Percentiles rank a stretch among this genome's conserved stretches.
These are phyloP conservation scores for Pezizomycotina sp. DNA, from an alignment of 2,329 filamentous ascomycete species.

Conservation along the genomic window DNA sequence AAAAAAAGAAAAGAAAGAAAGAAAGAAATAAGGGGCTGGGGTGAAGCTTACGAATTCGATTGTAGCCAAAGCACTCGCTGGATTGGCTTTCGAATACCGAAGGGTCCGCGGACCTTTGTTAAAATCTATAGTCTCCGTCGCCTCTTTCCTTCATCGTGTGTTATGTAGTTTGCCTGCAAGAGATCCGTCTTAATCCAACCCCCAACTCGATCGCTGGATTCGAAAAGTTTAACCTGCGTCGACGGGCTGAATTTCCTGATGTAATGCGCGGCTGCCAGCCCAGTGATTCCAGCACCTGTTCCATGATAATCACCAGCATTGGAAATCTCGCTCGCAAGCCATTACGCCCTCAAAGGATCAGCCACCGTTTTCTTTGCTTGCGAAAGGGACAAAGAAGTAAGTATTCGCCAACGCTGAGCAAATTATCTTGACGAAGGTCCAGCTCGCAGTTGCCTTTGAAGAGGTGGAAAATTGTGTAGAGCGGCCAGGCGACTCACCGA, in stretches of 20 bases:
- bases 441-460: too few relatives aligned
- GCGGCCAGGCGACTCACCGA: too few relatives aligned
- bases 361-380: too few relatives aligned
- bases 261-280: constrained; percentile 62
- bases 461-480: too few relatives aligned
- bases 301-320: too few relatives aligned
- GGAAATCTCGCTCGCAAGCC: too few relatives aligned
- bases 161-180: too few relatives aligned
- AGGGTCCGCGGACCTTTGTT: constrained; percentile 73
- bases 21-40: constrained; percentile 13
- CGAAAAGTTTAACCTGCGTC: constrained; percentile 64
- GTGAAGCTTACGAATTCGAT: constrained; percentile 47
- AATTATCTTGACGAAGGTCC: too few relatives aligned
- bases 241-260: constrained; percentile 51
- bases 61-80: constrained; percentile 51
- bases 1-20: not conserved
- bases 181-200: constrained; percentile 85
- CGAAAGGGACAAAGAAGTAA: too few relatives aligned
- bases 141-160: constrained; percentile 43
- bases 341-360: too few relatives aligned
- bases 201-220: constrained; percentile 51
- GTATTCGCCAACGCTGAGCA: too few relatives aligned
- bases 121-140: constrained; percentile 45
- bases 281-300: constrained; percentile 68
- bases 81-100: constrained; percentile 39